These are phyloP conservation scores for Gentiana dahurica DNA, from an alignment of 257 asterid genomes.

Conservation along the genomic window DNA sequence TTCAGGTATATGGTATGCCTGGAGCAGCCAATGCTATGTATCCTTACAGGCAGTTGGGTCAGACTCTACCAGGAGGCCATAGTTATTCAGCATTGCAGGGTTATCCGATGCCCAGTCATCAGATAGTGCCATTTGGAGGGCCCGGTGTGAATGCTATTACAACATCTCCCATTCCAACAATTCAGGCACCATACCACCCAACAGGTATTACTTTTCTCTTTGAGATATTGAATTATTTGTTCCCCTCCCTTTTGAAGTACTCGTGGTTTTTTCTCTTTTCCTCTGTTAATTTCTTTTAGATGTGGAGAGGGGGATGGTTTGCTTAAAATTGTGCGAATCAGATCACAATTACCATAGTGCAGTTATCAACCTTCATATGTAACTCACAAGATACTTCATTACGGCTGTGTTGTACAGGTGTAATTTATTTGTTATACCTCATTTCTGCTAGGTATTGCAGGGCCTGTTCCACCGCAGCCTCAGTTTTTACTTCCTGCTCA, in stretches of 20 bases:
- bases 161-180: slow-evolving; percentile 57
- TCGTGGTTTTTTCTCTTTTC: background rate
- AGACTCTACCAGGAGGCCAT: slow-evolving; percentile 66
- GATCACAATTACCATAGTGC: too few species aligned
- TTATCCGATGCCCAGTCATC: slow-evolving; percentile 75
- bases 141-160: slow-evolving; percentile 60
- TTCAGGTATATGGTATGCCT: slow-evolving; percentile 80
- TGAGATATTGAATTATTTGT: background rate
- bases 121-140: slow-evolving; percentile 77
- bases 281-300: too few species aligned
- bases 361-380: too few species aligned
- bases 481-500: slow-evolving; percentile 77
- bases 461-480: slow-evolving; percentile 65
- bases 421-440: background rate
- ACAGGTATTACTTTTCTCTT: slow-evolving; percentile 37
- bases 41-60: slow-evolving; percentile 76
- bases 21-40: slow-evolving; percentile 63
- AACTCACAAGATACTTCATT: too few species aligned
- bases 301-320: too few species aligned
- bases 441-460: slow-evolving; percentile 53
- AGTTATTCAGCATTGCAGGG: slow-evolving; percentile 66
- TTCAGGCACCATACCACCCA: slow-evolving; percentile 70
- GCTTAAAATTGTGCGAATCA: too few species aligned
- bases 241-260: background rate
- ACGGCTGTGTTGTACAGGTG: too few species aligned